Conservation (phyloP, 768 basidiomycete genomes). For the Leccinum disarticulatum region DNA sequence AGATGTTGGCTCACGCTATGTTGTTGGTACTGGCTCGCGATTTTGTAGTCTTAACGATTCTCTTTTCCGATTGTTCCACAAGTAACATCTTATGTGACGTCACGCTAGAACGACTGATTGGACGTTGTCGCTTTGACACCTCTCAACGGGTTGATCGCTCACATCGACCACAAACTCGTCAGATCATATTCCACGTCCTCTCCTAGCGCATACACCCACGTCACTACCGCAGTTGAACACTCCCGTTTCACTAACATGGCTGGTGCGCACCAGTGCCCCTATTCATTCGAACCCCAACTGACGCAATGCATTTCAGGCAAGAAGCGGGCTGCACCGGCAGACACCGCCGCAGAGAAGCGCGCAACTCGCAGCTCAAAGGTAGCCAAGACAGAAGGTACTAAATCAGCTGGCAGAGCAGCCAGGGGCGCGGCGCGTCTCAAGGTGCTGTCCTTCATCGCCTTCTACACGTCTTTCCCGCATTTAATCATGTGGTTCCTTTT, state of each 20-base stretch:
- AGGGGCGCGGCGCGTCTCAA: constrained; percentile 46
- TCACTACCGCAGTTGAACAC: neutral
- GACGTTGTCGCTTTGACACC: constrained; percentile 28
- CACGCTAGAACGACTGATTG: constrained; percentile 24
- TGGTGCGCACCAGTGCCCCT: constrained; percentile 26
- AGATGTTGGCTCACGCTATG: constrained; percentile 10
- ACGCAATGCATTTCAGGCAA: constrained; percentile 30
- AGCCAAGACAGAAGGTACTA: constrained; percentile 43
- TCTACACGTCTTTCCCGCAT: neutral
- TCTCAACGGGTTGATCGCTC: constrained; percentile 1
- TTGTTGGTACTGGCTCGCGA: constrained; percentile 21
- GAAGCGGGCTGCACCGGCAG: constrained; percentile 47
- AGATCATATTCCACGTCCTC: neutral
- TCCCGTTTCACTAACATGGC: constrained; percentile 22
- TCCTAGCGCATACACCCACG: neutral
- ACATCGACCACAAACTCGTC: constrained; percentile 9
- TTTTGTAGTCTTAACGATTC: constrained; percentile 29
- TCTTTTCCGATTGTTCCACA: constrained; percentile 26
- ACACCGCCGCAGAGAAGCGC: constrained; percentile 27
- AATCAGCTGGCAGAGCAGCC: constrained; percentile 33
- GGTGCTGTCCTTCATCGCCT: constrained; percentile 32
- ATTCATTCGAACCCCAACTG: constrained; percentile 12
- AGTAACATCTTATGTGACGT: constrained; percentile 34
- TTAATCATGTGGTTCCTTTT: constrained; percentile 1
- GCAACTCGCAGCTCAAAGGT: constrained; percentile 50